Evolutionary conservation across 177 flowering plant species (phyloP), one percentile per base, ranked within the genome.

Genomic region (Vitis hybrid): DNA sequence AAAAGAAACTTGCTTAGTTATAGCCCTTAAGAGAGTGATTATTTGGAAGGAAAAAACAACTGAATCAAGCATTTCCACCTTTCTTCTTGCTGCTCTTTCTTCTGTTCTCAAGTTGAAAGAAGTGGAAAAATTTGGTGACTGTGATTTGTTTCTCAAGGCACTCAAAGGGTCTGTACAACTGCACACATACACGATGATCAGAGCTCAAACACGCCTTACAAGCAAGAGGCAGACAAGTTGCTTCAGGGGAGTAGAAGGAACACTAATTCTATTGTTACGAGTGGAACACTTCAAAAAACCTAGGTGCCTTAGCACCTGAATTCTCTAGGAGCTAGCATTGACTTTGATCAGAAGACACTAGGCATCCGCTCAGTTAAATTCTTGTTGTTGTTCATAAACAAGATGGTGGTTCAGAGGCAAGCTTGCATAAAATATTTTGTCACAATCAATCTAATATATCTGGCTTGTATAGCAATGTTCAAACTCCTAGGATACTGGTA

Each of bases 41-140:
- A 55, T 12, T 22, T 18, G 20, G 24, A 71, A 28, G 50, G 2
- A 15, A 58, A 62, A 20, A 52, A 3, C 24, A 59, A 20, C 24
- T 18, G 44, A 38, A 6, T 14, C 18, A 57, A 61, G 8, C 14
- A 83, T 77, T 83, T 78, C 92, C 90, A 85, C 77, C 77, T 82
- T 88, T 73, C 87, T 87, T 71, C 75, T 84, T 57, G 85, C 85
- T 64, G 89, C 86, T 81, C 90, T 79, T 78, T 87, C 86, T 70
- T 85, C 90, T 1, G 88, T 84, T 64, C 81, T 83, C 47, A 84
- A 72, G 56, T 72, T 66, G 68, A 85, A 85, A 51, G 90, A 83
- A 60, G 82, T 68, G 13, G 85, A 81, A 62, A 66, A 51, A 75
- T 38, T 62, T 13, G 88, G 85, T 8, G 87, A 85, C 33, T 74